These are phyloP conservation scores for Neofusicoccum sp. DNA, from an alignment of 2,329 filamentous ascomycete species.

Conservation along the genomic window DNA sequence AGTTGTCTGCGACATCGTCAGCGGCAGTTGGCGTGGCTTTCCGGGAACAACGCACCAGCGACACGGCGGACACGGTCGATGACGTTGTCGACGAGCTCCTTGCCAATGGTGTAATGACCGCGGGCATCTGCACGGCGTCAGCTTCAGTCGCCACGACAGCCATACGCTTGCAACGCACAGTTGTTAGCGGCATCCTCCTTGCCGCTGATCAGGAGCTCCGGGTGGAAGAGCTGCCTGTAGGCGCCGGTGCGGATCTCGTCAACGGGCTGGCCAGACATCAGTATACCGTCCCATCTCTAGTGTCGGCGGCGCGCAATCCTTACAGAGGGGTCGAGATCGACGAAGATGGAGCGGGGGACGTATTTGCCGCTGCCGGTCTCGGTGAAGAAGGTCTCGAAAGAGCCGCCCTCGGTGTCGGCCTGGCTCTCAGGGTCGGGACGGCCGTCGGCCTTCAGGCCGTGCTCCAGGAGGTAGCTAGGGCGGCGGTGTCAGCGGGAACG, in stretches of 20 bases:
- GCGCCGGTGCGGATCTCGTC: constrained; percentile 97
- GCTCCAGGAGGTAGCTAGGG: constrained; percentile 70
- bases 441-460: constrained; percentile 68
- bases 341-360: constrained; percentile 98
- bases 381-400: constrained; percentile 97
- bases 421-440: constrained; percentile 55
- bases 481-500: constrained; percentile 21
- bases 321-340: constrained; percentile 99
- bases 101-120: constrained; percentile 99
- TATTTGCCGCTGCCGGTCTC: constrained; percentile 99
- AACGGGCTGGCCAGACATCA: constrained; percentile 51
- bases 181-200: constrained; percentile 99
- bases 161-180: constrained; percentile 33
- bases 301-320: background rate
- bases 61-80: constrained; percentile 97
- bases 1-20: constrained; percentile 67
- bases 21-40: background rate
- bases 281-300: background rate
- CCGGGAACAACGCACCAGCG: constrained; percentile 51
- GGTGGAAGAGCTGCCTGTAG: constrained; percentile 97
- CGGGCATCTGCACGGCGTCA: constrained; percentile 68
- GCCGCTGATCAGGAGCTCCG: constrained; percentile 99
- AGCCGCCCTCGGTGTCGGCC: constrained; percentile 90
- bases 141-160: background rate
- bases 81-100: constrained; percentile 98